Conservation (phyloP, 2,329 filamentous ascomycete genomes). For the Aspergillus tamarii region DNA sequence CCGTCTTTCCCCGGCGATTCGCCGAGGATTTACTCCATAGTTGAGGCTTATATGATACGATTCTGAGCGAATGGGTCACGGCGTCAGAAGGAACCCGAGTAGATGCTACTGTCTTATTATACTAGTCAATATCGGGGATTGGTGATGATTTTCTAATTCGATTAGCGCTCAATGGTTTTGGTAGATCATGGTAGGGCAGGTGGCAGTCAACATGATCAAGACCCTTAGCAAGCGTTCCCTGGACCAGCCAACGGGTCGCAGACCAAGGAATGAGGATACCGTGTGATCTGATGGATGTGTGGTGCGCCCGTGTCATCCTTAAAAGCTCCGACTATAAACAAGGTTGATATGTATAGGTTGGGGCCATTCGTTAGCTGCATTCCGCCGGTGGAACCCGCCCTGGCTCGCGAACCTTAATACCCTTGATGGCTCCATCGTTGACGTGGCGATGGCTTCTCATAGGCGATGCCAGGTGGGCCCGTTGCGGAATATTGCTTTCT, state of each 20-base stretch:
- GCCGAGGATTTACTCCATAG: background rate
- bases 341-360: background rate
- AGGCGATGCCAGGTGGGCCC: background rate
- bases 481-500: background rate
- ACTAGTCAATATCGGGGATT: background rate
- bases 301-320: background rate
- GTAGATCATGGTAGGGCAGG: no score
- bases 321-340: background rate
- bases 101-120: background rate
- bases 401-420: background rate
- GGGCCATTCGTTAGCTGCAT: background rate
- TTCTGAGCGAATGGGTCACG: background rate
- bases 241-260: no score
- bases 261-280: no score
- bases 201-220: no score
- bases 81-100: background rate
- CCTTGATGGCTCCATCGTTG: background rate
- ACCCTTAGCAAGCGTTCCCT: no score
- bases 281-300: background rate
- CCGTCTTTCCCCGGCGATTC: background rate
- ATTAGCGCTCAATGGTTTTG: no score
- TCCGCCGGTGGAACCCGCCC: background rate
- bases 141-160: no score
- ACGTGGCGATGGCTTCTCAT: background rate
- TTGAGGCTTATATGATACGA: background rate